Evolutionary conservation across 169 alveolate species (phyloP), one percentile per base, ranked within the genome.

Genomic region (Plasmodium coatneyi): DNA sequence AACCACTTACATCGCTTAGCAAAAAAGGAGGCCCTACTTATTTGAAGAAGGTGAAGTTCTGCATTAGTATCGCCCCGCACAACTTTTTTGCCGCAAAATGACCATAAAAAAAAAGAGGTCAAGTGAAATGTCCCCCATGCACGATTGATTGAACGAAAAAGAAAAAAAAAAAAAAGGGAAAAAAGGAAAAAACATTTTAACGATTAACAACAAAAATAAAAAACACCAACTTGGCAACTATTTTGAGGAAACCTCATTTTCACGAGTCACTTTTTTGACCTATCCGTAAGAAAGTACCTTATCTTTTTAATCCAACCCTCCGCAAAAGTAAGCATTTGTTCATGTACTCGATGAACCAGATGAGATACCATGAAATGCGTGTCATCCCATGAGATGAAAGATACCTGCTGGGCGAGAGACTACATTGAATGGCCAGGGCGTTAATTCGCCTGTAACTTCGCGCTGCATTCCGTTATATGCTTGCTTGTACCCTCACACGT

Each of bases 1-100:
- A 82, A 82, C 90, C 90, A 82, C 90, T 82, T 82, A 82, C 19
- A 82, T 82, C 90, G 70, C 90, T 82, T 74, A 82, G 71, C 14
- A 82, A 82, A 82, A 81, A 54, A 49, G 66, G 71, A 60, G 34
- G 39, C 14, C 22, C 25, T 34, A 16, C 1, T 32, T 16, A 30
- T 36, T 34, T 43, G n/a, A 34, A 4, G 71, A 82, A 30, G 25
- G 71, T 34, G 5, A 39, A 56, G 41, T 60, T 32, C 74, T 60
- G 74, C 74, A 60, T 60, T 60, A 60, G 3, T 60, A 60, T 60
- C 32, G 12, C 34, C 30, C 5, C 74, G 28, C 32, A 56, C 22
- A 56, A 5, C 30, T 56, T 56, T 56, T 56, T 56, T 56, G 9
- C 72, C 30, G 22, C 30, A 43, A 43, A 19, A 19, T 16, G 32